These are phyloP conservation scores for Cladosporium austrohemisphaericum DNA, from an alignment of 2,329 filamentous ascomycete genomes.

Conservation along the genomic window DNA sequence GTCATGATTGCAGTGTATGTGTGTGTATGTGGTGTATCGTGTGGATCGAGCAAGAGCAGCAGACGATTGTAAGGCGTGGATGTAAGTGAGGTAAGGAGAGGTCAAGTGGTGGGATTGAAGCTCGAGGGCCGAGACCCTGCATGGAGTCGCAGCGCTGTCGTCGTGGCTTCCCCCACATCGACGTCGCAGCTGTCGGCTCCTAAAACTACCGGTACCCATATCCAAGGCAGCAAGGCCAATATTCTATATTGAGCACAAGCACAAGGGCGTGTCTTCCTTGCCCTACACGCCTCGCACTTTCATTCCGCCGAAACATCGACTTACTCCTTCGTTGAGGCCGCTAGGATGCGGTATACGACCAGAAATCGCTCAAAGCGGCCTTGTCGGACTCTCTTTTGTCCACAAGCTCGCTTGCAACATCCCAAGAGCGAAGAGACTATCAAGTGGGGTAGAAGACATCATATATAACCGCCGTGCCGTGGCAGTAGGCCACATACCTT, in stretches of 20 bases:
- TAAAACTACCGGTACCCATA: too few relatives aligned
- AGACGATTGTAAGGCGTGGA: too few relatives aligned
- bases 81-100: background rate
- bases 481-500: too few relatives aligned
- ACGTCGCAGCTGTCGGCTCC: too few relatives aligned
- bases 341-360: background rate
- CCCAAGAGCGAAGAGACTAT: background rate
- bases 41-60: too few relatives aligned
- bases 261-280: too few relatives aligned
- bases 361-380: background rate
- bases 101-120: background rate
- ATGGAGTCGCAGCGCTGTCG: too few relatives aligned
- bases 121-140: too few relatives aligned
- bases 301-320: background rate
- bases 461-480: conserved; percentile 1
- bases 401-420: background rate
- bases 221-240: too few relatives aligned
- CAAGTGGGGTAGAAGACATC: background rate
- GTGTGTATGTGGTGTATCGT: background rate
- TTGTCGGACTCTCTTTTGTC: conserved; percentile 5
- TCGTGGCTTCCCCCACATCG: too few relatives aligned
- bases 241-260: too few relatives aligned
- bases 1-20: conserved; percentile 22
- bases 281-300: conserved; percentile 1
- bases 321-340: background rate